These are phyloP conservation scores for Teratosphaeria pseudoeucalypti DNA, from an alignment of 2,329 filamentous ascomycete species.

Conservation along the genomic window DNA sequence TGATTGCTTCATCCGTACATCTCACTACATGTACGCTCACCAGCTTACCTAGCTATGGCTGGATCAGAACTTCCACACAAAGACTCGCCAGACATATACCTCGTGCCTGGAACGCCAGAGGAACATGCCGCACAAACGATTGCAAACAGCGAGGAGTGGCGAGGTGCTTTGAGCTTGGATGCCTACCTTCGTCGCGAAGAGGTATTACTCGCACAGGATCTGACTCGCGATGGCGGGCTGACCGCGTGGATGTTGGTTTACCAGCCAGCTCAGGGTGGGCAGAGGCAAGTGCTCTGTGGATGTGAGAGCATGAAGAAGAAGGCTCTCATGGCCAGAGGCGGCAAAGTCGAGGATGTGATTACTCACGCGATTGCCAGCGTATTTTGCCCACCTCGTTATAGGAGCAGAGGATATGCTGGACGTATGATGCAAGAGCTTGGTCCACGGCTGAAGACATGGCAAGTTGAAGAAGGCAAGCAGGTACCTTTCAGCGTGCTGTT, in stretches of 20 bases:
- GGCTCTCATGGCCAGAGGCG: constrained; percentile 34
- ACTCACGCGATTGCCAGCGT: constrained; percentile 71
- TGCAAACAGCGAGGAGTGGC: constrained; percentile 48
- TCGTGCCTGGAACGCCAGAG: constrained; percentile 45
- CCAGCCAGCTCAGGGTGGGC: constrained; percentile 18
- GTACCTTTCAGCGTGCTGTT: constrained; percentile 65
- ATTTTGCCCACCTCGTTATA: constrained; percentile 55
- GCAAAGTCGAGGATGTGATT: constrained; percentile 44
- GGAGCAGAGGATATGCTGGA: constrained; percentile 66
- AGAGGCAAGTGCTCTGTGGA: constrained; percentile 41
- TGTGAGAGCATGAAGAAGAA: constrained; percentile 48
- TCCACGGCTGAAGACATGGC: constrained; percentile 42
- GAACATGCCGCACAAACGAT: constrained; percentile 44
- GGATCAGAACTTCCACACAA: constrained; percentile 31
- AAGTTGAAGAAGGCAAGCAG: constrained; percentile 33
- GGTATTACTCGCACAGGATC: constrained; percentile 38
- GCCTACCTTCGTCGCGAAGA: constrained; percentile 50
- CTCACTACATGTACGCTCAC: neutral
- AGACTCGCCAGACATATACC: constrained; percentile 40
- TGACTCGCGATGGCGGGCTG: constrained; percentile 46
- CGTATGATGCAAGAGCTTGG: constrained; percentile 64
- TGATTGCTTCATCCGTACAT: neutral
- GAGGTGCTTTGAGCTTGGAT: constrained; percentile 43
- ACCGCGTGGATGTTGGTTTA: constrained; percentile 53
- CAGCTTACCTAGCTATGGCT: neutral